phyloP scores from a whole-genome alignment of 148 eudicot species.

The Fagopyrum tataricum region DNA sequence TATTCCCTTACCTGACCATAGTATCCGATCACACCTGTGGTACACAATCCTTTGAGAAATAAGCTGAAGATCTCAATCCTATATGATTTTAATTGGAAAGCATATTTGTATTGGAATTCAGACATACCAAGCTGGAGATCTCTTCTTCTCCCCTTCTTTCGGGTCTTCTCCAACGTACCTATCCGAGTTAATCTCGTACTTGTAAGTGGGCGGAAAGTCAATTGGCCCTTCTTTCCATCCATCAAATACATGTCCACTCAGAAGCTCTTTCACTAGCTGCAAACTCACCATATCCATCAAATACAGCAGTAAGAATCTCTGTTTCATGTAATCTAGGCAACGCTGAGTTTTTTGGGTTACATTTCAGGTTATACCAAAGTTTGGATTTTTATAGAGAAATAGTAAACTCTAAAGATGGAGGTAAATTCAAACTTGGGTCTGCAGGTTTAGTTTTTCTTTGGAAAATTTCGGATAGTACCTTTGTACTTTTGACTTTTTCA shows the following conservation, averaged over 20 bases:
- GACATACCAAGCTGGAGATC: constrained; percentile 86
- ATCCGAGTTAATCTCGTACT: constrained; percentile 68
- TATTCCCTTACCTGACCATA: constrained; percentile 87
- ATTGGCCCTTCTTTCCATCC: constrained; percentile 91
- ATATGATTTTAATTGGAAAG: not conserved
- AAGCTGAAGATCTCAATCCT: not conserved
- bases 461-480: too few species aligned
- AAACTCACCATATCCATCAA: constrained; percentile 9
- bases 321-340: not conserved
- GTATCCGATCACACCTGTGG: constrained; percentile 88
- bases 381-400: not conserved
- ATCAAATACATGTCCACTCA: constrained; percentile 58
- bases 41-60: constrained; percentile 7
- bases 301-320: not conserved
- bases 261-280: constrained; percentile 70
- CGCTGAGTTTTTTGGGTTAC: not conserved
- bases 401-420: too few species aligned
- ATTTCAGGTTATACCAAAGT: not conserved
- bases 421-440: not conserved
- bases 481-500: too few species aligned
- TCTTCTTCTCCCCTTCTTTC: constrained; percentile 82
- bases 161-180: constrained; percentile 73
- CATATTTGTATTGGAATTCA: too few species aligned
- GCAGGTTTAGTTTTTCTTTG: not conserved
- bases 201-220: constrained; percentile 84